phyloP scores from a whole-genome alignment of 345 rosid species.

The Mallotus nudiflorus region DNA sequence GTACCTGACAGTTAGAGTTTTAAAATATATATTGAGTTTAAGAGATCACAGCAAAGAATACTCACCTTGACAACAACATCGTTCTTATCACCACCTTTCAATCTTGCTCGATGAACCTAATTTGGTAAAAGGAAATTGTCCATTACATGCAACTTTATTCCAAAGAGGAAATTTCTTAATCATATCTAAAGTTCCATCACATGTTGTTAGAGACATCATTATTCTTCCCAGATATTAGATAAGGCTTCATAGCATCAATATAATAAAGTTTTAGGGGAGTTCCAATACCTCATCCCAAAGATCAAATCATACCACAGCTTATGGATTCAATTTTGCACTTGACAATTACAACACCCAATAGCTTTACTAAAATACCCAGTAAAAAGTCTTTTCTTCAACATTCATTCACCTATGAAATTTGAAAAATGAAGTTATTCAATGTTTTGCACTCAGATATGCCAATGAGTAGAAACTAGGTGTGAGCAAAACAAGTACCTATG shows the following conservation, averaged over 20 bases:
- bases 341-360: neutral
- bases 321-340: neutral
- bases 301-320: neutral
- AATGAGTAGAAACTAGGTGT: neutral
- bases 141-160: neutral
- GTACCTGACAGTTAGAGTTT: slow-evolving; percentile 22
- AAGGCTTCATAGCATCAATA: neutral
- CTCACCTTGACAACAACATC: slow-evolving; percentile 92
- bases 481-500: neutral
- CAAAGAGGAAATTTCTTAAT: neutral
- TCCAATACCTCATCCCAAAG: neutral
- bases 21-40: slow-evolving; percentile 8
- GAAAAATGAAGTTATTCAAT: neutral
- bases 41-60: slow-evolving; percentile 17
- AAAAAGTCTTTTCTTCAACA: neutral
- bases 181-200: neutral
- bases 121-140: slow-evolving; percentile 13
- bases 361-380: neutral
- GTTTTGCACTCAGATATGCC: no score
- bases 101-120: slow-evolving; percentile 88
- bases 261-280: neutral
- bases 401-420: neutral
- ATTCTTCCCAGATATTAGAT: neutral
- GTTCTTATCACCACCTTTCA: slow-evolving; percentile 63
- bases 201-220: neutral